Percentiles rank a stretch among this genome's conserved stretches.
phyloP scores from a whole-genome alignment of 1,284 basidiomycete species.

The Apiotrichum gracile region DNA sequence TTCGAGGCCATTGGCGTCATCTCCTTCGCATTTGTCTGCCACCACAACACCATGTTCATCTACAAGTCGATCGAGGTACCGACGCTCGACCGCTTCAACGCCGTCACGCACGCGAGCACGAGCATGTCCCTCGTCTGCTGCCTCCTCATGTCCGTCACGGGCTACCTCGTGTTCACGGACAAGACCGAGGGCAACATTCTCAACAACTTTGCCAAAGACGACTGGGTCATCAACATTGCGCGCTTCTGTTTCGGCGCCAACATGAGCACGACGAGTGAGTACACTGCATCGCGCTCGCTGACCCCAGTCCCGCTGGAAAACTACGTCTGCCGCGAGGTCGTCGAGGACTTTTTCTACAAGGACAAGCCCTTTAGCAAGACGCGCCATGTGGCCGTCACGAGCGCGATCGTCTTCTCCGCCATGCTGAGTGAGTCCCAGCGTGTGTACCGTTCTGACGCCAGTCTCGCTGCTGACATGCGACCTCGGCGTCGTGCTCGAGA shows the following conservation, averaged over 20 bases:
- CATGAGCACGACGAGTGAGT: constrained; percentile 80
- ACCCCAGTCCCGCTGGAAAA: constrained; percentile 40
- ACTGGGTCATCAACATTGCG: constrained; percentile 84
- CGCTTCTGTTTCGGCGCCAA: constrained; percentile 93
- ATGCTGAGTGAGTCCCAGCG: constrained; percentile 80
- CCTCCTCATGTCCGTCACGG: constrained; percentile 78
- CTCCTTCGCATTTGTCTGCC: constrained; percentile 83
- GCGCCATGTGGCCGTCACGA: constrained; percentile 88
- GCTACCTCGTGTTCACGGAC: constrained; percentile 88
- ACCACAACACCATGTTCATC: constrained; percentile 89
- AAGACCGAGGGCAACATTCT: constrained; percentile 90
- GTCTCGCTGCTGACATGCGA: constrained; percentile 89
- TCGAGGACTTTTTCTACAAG: constrained; percentile 89
- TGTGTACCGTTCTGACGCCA: constrained; percentile 58
- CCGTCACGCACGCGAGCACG: constrained; percentile 88
- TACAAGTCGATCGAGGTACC: constrained; percentile 89
- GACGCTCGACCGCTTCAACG: constrained; percentile 77
- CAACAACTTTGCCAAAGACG: constrained; percentile 77
- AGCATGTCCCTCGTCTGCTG: constrained; percentile 74
- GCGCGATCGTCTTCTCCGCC: constrained; percentile 70
- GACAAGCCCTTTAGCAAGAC: constrained; percentile 70
- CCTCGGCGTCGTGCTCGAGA: constrained; percentile 93
- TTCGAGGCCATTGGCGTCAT: constrained; percentile 93
- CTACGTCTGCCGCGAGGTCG: constrained; percentile 55
- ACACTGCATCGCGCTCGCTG: neutral